phyloP scores from a whole-genome alignment of 164 flowering plant genomes.

The Malania oleifera region DNA sequence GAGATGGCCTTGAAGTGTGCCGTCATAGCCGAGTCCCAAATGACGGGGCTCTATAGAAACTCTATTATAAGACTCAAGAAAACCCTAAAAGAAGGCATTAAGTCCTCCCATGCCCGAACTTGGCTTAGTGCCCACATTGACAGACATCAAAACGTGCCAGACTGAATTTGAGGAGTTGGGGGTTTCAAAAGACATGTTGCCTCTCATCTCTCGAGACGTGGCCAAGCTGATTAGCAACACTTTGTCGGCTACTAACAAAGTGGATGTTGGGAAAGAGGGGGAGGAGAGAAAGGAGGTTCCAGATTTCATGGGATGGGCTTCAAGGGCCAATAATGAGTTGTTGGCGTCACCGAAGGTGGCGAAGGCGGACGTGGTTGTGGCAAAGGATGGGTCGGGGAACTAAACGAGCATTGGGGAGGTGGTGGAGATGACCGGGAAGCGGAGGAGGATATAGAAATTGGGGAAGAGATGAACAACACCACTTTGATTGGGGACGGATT shows the following conservation, averaged over 20 bases:
- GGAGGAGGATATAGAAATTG: constrained; percentile 44
- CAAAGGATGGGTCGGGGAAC: constrained; percentile 40
- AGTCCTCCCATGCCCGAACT: constrained; percentile 41
- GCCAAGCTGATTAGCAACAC: constrained; percentile 41
- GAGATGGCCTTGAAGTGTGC: too few relatives aligned
- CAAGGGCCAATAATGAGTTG: too few relatives aligned
- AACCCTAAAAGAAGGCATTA: too few relatives aligned
- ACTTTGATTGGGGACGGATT: constrained; percentile 61
- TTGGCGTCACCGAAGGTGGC: constrained; percentile 11
- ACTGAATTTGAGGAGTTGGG: constrained; percentile 39
- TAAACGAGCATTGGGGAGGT: constrained; percentile 29
- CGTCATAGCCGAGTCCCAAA: too few relatives aligned
- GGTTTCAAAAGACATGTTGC: constrained; percentile 24
- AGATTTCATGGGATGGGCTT: too few relatives aligned
- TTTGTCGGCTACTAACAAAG: constrained; percentile 30
- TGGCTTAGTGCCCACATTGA: constrained; percentile 62
- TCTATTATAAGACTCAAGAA: too few relatives aligned
- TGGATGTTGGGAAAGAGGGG: too few relatives aligned
- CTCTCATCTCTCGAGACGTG: constrained; percentile 40
- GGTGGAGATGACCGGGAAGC: constrained; percentile 31
- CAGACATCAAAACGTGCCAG: constrained; percentile 50
- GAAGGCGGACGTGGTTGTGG: constrained; percentile 35
- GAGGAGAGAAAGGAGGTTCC: too few relatives aligned
- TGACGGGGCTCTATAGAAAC: too few relatives aligned
- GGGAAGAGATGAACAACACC: constrained; percentile 28